Evolutionary conservation across 2,329 filamentous ascomycete genomes (phyloP), one percentile per base, ranked within the genome.

Genomic region (Metarhizium guizhouense): DNA sequence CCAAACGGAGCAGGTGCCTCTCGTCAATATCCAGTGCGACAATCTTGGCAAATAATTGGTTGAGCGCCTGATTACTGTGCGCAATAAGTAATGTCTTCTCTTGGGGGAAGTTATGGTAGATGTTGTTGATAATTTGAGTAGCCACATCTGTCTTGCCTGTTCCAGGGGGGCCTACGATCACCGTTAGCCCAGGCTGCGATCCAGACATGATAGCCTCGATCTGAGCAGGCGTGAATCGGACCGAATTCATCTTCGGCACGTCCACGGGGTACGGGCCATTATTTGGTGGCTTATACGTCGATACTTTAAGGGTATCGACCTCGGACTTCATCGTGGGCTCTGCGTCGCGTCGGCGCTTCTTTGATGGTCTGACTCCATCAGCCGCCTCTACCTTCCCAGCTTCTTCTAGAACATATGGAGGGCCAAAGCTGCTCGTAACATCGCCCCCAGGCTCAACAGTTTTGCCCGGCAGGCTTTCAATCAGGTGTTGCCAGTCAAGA

Each of bases 111-210:
- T 97, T 96, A 76, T 97, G 93, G 68, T 99, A 99, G 63, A 99
- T 88, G 70, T 97, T 96, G 75, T 90, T 96, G 73, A 99, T 99
- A 68, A 97, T 95, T 70, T 99, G 94, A 4, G 93, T 96, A 51
- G 91, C 92, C 54, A 99, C 94, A 71, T 99, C 94, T n/a, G 94
- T 99, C 76, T 99, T 99, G 59, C 95, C 94, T 6, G 94, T 99
- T 54, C 94, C 94, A 7, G 94, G 94, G 54, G 94, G 94, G 1
- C 94, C 94, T 59, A 99, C 90, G 62, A 99, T 87, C 51, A 99
- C 83, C 1, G 93, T 96, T 53, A 99, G 78, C 20, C 95, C 94
- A 40, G 94, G 93, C 65, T 99, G 95, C 6, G 90, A 92, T 20
- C 94, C 94, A 45, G 93, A 96, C 58, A 88, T 85, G 64, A 99